These are phyloP conservation scores for Strigomonas culicis DNA, from an alignment of 208 protist species.

Conservation along the genomic window DNA sequence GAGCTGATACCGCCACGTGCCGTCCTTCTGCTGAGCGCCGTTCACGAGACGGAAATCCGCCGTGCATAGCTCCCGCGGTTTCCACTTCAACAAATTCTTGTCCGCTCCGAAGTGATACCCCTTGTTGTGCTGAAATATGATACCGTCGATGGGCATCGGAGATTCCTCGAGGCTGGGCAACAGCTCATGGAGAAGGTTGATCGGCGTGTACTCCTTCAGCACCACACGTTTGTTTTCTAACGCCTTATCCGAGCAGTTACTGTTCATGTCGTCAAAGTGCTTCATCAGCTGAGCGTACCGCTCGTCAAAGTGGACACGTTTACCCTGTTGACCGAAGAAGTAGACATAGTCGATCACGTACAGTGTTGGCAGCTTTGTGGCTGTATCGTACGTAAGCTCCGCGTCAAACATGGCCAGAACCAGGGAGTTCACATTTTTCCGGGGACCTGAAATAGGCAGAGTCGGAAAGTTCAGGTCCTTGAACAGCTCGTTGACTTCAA, in stretches of 20 bases:
- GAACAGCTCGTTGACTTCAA: constrained; percentile 74
- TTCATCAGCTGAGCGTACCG: constrained; percentile 53
- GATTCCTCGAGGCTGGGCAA: constrained; percentile 47
- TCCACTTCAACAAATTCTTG: constrained; percentile 82
- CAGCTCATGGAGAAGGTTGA: constrained; percentile 52
- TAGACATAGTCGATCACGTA: constrained; percentile 84
- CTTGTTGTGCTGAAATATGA: constrained; percentile 79
- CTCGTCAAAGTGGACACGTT: constrained; percentile 37
- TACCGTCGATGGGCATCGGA: constrained; percentile 61
- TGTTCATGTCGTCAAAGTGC: constrained; percentile 46
- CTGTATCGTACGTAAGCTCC: constrained; percentile 40
- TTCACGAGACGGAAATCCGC: constrained; percentile 79
- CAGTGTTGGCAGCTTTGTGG: constrained; percentile 20
- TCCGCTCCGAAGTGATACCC: constrained; percentile 70
- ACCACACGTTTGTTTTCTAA: constrained; percentile 15
- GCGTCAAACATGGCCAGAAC: constrained; percentile 50
- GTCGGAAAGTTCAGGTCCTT: constrained; percentile 20
- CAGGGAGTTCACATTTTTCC: constrained; percentile 7
- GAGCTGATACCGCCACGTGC: constrained; percentile 53
- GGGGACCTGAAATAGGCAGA: constrained; percentile 6
- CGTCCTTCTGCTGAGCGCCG: constrained; percentile 16
- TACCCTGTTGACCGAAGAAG: constrained; percentile 63
- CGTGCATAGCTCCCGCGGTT: constrained; percentile 77
- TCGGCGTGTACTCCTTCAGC: constrained; percentile 80
- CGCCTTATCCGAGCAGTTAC: constrained; percentile 15